Percentiles rank a stretch among this genome's conserved stretches.
Conservation (phyloP, 257 asterid genomes). For the Rubia yunnanensis region DNA sequence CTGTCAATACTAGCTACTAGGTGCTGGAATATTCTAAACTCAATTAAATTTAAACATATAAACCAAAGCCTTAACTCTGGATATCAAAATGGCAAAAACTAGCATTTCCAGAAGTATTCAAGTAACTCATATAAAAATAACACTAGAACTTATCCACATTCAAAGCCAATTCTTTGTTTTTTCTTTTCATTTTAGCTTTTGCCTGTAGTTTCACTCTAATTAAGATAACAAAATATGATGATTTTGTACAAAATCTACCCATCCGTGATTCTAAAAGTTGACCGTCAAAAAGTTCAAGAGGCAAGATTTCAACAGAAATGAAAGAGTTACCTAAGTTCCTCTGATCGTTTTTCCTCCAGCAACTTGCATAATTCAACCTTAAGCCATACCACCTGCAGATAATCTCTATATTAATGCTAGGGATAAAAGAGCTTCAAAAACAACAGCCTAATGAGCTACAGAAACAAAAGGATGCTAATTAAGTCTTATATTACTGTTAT, state of each 20-base stretch:
- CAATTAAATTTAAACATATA: neutral
- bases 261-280: neutral
- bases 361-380: constrained; percentile 83
- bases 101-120: neutral
- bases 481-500: neutral
- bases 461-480: neutral
- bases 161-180: neutral
- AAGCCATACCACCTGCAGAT: constrained; percentile 74
- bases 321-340: constrained; percentile 66
- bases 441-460: neutral
- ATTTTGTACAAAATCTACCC: neutral
- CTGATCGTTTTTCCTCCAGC: constrained; percentile 82
- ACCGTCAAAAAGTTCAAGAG: neutral
- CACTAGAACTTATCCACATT: neutral
- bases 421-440: neutral
- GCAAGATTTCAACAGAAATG: neutral
- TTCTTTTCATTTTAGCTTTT: neutral
- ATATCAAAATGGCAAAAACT: neutral
- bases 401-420: neutral
- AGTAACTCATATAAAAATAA: neutral
- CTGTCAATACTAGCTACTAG: neutral
- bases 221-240: neutral
- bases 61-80: neutral
- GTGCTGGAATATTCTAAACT: neutral
- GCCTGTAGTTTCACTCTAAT: neutral